A percentile compares a stretch with the other conserved stretches of the same genome.
These are phyloP conservation scores for Salix koriyanagi DNA, from an alignment of 345 rosid species.

Conservation along the genomic window DNA sequence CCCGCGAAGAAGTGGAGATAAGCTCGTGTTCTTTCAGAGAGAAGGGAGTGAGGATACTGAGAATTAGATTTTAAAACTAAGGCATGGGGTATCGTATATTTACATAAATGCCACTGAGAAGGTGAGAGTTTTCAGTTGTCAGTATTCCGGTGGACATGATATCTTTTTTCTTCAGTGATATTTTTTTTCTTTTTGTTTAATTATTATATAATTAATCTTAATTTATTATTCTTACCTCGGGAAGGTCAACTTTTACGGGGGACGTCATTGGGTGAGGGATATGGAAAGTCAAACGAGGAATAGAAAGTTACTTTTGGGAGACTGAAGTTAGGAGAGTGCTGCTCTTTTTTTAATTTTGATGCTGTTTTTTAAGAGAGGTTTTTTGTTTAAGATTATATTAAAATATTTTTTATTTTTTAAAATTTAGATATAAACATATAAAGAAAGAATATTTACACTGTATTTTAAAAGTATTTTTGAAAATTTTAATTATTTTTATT, in stretches of 20 bases:
- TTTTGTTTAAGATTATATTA: no score
- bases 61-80: not conserved
- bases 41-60: not conserved
- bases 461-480: no score
- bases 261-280: not conserved
- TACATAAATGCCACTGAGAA: conserved; percentile 19
- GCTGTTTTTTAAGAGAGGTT: no score
- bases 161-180: not conserved
- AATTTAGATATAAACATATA: no score
- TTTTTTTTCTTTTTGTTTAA: not conserved
- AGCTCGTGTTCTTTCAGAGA: not conserved
- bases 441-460: no score
- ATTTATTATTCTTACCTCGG: not conserved
- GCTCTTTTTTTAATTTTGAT: no score
- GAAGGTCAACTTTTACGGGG: not conserved
- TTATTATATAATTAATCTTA: not conserved
- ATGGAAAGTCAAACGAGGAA: not conserved
- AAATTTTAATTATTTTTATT: no score
- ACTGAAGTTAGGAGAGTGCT: not conserved
- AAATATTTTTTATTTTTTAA: no score
- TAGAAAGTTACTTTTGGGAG: not conserved
- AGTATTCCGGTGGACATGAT: not conserved
- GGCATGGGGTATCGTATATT: not conserved
- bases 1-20: conserved; percentile 28
- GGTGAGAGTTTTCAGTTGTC: conserved; percentile 4